phyloP scores from a whole-genome alignment of 2,329 filamentous ascomycete genomes.

The Aspergillus puulaauensis region DNA sequence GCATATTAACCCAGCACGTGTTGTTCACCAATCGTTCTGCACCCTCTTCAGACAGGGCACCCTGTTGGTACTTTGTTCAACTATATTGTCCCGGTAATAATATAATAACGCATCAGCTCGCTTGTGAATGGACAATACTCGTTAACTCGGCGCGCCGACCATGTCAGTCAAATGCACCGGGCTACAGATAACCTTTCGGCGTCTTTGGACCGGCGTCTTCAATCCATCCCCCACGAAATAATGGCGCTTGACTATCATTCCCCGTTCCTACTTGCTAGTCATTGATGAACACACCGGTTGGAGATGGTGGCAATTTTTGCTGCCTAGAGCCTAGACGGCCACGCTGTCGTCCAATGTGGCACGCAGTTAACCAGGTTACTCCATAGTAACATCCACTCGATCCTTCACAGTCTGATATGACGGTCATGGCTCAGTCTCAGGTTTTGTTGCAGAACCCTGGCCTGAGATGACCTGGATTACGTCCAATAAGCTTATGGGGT shows the following conservation, averaged over 20 bases:
- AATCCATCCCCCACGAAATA: not conserved
- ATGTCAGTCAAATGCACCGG: not conserved
- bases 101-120: not conserved
- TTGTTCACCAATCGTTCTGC: not conserved
- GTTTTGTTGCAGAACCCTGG: not conserved
- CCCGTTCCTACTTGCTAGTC: not conserved
- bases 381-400: not conserved
- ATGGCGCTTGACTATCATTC: not conserved
- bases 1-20: not conserved
- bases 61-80: not conserved
- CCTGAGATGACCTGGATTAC: not conserved
- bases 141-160: not conserved
- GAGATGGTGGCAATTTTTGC: not conserved
- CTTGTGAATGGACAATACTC: not conserved
- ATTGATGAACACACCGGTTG: not conserved
- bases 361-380: conserved; percentile 3
- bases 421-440: not conserved
- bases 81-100: not conserved
- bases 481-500: not conserved
- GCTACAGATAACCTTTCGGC: not conserved
- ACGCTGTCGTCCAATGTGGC: not conserved
- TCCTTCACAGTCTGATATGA: not conserved
- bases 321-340: not conserved
- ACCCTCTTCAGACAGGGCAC: not conserved
- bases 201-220: not conserved